phyloP scores from a whole-genome alignment of 495 filamentous ascomycete genomes.

The Penicillium robsamsonii region DNA sequence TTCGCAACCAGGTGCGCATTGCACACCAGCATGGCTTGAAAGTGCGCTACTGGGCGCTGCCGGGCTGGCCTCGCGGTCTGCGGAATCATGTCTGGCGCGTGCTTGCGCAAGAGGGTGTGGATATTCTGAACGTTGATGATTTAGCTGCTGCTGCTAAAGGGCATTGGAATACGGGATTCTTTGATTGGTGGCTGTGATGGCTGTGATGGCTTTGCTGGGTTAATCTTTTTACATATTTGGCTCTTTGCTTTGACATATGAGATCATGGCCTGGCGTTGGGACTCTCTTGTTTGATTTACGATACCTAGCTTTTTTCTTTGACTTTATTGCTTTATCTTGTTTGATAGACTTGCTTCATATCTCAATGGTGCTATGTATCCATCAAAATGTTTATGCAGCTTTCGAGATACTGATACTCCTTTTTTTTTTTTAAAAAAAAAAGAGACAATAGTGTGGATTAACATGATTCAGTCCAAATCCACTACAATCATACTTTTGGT shows the following conservation, averaged over 20 bases:
- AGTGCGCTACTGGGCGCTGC: slow-evolving; percentile 77
- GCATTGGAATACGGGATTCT: slow-evolving; percentile 43
- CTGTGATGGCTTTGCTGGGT: neutral
- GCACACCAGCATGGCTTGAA: slow-evolving; percentile 69
- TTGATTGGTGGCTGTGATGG: slow-evolving; percentile 40
- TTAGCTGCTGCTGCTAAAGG: slow-evolving; percentile 50
- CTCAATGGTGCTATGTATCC: neutral
- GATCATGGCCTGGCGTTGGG: neutral
- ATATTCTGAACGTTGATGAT: slow-evolving; percentile 80
- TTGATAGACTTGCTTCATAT: slow-evolving; percentile 6
- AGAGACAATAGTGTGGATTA: neutral
- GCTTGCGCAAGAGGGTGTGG: slow-evolving; percentile 68
- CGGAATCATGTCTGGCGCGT: slow-evolving; percentile 74
- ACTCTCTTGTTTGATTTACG: slow-evolving; percentile 8
- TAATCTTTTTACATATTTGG: neutral
- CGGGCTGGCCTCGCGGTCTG: slow-evolving; percentile 70
- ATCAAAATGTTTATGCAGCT: neutral
- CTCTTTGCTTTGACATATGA: slow-evolving; percentile 6
- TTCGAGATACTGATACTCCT: neutral
- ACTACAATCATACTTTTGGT: slow-evolving; percentile 2
- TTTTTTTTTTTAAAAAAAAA: neutral
- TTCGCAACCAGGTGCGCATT: slow-evolving; percentile 63
- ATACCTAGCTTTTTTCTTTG: slow-evolving; percentile 7
- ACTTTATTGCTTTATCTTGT: slow-evolving; percentile 2
- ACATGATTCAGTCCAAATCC: neutral